phyloP scores from a whole-genome alignment of 805 yeast genomes.

The Candida arabinofermentans region DNA sequence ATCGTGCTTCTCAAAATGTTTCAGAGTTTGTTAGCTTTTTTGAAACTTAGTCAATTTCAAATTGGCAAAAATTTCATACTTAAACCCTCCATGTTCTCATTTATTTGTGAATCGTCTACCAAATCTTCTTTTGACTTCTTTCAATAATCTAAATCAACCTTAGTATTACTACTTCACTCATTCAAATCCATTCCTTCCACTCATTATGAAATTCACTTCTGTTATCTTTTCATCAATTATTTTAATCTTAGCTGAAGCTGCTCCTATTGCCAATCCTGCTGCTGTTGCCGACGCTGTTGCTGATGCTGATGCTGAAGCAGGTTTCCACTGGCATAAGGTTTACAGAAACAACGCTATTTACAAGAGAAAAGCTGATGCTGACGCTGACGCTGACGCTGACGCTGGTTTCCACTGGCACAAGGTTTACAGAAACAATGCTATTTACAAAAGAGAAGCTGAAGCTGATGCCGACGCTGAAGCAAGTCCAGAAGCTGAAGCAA shows the following conservation, averaged over 20 bases:
- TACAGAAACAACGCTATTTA: constrained; percentile 7
- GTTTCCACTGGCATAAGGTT: constrained; percentile 5
- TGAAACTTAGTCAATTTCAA: no score
- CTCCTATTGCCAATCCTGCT: constrained; percentile 14
- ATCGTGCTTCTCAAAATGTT: no score
- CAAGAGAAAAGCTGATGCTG: constrained; percentile 12
- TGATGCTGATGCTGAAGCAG: neutral
- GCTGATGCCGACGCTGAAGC: constrained; percentile 26
- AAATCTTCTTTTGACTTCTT: no score
- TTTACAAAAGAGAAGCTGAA: constrained; percentile 28
- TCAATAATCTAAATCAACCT: no score
- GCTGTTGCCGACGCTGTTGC: constrained; percentile 9
- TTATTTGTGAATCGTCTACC: no score
- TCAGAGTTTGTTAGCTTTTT: no score
- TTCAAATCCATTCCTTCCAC: neutral
- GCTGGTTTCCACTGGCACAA: constrained; percentile 8
- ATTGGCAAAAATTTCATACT: no score
- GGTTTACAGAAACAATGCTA: constrained; percentile 9
- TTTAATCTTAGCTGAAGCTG: constrained; percentile 8
- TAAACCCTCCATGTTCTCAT: no score
- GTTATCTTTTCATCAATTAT: constrained; percentile 9
- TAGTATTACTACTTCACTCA: no score
- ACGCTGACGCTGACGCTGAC: constrained; percentile 10
- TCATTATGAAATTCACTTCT: constrained; percentile 16
- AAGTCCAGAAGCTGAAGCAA: constrained; percentile 9